phyloP scores from a whole-genome alignment of 1,139 yeast genomes.

The Diutina neorugosa region DNA sequence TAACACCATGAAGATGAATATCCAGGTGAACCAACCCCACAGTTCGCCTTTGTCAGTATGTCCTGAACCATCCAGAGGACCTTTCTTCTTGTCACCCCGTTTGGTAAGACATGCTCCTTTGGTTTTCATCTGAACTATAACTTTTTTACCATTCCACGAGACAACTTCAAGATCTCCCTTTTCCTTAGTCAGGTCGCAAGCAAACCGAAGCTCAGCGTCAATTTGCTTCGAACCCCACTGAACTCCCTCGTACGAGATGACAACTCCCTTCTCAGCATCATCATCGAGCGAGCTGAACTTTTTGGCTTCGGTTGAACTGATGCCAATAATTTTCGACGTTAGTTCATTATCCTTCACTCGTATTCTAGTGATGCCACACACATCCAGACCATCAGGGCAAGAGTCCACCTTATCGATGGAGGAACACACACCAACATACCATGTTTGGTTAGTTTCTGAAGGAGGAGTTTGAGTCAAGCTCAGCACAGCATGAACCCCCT shows the following conservation, averaged over 20 bases:
- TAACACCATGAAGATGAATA: slow-evolving; percentile 53
- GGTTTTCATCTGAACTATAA: slow-evolving; percentile 17
- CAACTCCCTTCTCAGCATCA: slow-evolving; percentile 27
- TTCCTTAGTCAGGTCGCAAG: slow-evolving; percentile 24
- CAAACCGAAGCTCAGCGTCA: slow-evolving; percentile 37
- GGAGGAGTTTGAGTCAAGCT: slow-evolving; percentile 61
- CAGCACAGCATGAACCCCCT: slow-evolving; percentile 34
- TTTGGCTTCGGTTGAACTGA: slow-evolving; percentile 25
- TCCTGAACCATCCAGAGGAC: slow-evolving; percentile 13
- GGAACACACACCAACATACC: slow-evolving; percentile 28
- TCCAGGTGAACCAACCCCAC: slow-evolving; percentile 75
- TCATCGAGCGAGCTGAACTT: slow-evolving; percentile 13
- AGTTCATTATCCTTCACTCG: slow-evolving; percentile 27
- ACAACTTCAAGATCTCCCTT: slow-evolving; percentile 17
- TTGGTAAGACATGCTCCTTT: slow-evolving; percentile 29
- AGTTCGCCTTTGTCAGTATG: slow-evolving; percentile 28
- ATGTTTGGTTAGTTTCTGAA: slow-evolving; percentile 43
- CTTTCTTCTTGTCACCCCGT: slow-evolving; percentile 13
- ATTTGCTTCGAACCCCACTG: slow-evolving; percentile 59
- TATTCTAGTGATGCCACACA: slow-evolving; percentile 54
- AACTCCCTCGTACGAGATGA: slow-evolving; percentile 39
- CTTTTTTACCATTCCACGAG: slow-evolving; percentile 20
- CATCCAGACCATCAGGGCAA: slow-evolving; percentile 60
- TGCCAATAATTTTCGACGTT: slow-evolving; percentile 45
- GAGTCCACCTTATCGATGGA: slow-evolving; percentile 9